Evolutionary conservation across 2,329 filamentous ascomycete species (phyloP).

Genomic region (Mariannaea elegans): DNA sequence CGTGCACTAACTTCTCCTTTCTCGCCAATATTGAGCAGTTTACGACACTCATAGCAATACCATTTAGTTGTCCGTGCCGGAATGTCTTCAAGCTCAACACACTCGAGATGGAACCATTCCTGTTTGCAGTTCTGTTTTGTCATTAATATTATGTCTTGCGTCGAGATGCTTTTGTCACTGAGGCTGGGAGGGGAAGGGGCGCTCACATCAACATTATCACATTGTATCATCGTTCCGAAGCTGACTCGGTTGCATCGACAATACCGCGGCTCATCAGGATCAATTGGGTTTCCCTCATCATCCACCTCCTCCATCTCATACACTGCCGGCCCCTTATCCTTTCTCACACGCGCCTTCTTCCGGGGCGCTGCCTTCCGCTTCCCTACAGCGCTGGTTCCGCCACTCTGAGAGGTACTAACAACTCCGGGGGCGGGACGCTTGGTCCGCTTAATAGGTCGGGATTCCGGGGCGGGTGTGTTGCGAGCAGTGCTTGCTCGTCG

Average conservation of each 20-base stretch:
- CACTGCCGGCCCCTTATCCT: constrained; percentile 55
- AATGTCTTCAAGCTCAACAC: constrained; percentile 73
- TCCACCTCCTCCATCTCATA: constrained; percentile 67
- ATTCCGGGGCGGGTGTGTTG: constrained; percentile 65
- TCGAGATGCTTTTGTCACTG: no score
- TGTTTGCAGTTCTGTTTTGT: constrained; percentile 71
- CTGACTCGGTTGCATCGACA: constrained; percentile 83
- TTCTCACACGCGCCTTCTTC: constrained; percentile 67
- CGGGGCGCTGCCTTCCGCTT: constrained; percentile 75
- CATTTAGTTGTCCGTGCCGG: constrained; percentile 80
- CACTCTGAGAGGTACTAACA: constrained; percentile 69
- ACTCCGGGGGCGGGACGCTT: constrained; percentile 78
- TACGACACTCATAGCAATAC: constrained; percentile 83
- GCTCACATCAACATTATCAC: constrained; percentile 80
- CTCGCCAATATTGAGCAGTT: constrained; percentile 68
- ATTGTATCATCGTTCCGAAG: constrained; percentile 84
- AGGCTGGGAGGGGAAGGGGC: constrained; percentile 17
- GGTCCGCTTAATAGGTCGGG: constrained; percentile 62
- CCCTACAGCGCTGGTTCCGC: constrained; percentile 73
- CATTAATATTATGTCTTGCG: constrained; percentile 35
- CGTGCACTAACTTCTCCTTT: constrained; percentile 70
- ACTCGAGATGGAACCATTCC: constrained; percentile 87
- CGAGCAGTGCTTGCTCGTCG: constrained; percentile 65
- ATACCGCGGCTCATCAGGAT: constrained; percentile 79
- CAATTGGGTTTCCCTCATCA: constrained; percentile 74